Base-by-base conservation (phyloP, 345 rosid species). In the Brassica rapa region DNA sequence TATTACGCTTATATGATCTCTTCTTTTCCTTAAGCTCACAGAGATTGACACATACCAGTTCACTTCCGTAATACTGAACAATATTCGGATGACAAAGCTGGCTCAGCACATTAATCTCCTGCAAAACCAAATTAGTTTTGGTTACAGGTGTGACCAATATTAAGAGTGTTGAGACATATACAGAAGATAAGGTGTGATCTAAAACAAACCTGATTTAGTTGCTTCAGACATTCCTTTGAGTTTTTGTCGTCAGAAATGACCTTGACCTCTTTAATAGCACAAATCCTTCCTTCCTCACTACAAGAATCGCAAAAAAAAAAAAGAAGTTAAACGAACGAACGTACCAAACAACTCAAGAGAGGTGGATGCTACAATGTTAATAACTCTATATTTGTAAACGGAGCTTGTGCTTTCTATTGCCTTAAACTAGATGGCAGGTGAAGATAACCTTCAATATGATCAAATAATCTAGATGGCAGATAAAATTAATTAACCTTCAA, bases 211-310 rank as follows among this genome's bases (percentile, higher is more conserved):
- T 92, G 99, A 82, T 91, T 92, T 74, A 95, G 84, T 76, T 95
- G 99, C 86, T 86, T 95, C 70, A 90, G 88, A 85, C 93, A 76
- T 85, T 95, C 99, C 84, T 82, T 95, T 33, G 93, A 92, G 23
- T 89, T 71, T 82, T 83, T 88, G 80, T 95, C 98, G 75, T 95
- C 99, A 9, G 87, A 84, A 81, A 88, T 86, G 81, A 91, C 89
- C 79, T 69, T 86, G 71, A 92, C 99, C 89, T 95, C 99, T 82
- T 95, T 95, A 77, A 95, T 92, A 5, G 99, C 99, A 82, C 98
- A 95, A 91, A 95, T 89, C 66, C 90, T 88, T 69, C 99, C 98
- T 63, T 88, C 89, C 76, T 86, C 92, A 83, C 99, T 95, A 82
- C 78, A 60, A 66, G 73, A 59, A 77, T 57, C 73, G 66, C 30